These are phyloP conservation scores for Rhynchosporium agropyri DNA, from an alignment of 2,329 filamentous ascomycete genomes.

Conservation along the genomic window DNA sequence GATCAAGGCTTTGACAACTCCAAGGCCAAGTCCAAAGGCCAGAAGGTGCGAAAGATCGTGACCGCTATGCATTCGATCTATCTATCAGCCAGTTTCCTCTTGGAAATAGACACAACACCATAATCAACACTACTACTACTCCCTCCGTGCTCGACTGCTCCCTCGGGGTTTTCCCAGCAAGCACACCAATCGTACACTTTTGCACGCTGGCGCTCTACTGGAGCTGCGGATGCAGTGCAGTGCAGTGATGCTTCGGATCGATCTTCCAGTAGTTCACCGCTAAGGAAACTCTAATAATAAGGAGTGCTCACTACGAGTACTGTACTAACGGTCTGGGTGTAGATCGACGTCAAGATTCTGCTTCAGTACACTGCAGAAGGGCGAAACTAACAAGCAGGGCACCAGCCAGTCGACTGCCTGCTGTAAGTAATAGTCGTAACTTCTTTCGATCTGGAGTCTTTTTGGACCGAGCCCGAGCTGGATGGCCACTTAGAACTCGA, in stretches of 20 bases:
- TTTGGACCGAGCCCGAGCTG: conserved; percentile 24
- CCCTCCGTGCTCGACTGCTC: not conserved
- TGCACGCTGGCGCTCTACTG: conserved; percentile 9
- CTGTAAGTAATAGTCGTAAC: not conserved
- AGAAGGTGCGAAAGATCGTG: not conserved
- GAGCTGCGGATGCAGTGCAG: conserved; percentile 21
- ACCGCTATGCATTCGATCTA: conserved; percentile 5
- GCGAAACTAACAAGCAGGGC: not conserved
- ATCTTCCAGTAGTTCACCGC: conserved; percentile 25
- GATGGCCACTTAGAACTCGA: conserved; percentile 27
- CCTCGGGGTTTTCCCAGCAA: not conserved
- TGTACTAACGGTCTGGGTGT: conserved; percentile 5
- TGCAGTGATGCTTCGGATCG: conserved; percentile 22
- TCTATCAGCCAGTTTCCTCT: conserved; percentile 2
- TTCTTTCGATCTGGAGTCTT: conserved; percentile 18
- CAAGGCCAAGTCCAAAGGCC: not conserved
- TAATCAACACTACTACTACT: not conserved
- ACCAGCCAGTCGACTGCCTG: conserved; percentile 20
- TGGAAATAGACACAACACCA: too few species aligned
- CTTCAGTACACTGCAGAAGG: conserved; percentile 1
- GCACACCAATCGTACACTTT: not conserved
- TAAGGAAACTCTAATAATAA: conserved; percentile 23
- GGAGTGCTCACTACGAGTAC: conserved; percentile 6
- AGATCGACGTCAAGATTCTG: conserved; percentile 29
- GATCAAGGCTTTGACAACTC: conserved; percentile 1